Evolutionary conservation across 352 stramenopile genomes (phyloP).

Genomic region (Pythium rhizo-oryzae): DNA sequence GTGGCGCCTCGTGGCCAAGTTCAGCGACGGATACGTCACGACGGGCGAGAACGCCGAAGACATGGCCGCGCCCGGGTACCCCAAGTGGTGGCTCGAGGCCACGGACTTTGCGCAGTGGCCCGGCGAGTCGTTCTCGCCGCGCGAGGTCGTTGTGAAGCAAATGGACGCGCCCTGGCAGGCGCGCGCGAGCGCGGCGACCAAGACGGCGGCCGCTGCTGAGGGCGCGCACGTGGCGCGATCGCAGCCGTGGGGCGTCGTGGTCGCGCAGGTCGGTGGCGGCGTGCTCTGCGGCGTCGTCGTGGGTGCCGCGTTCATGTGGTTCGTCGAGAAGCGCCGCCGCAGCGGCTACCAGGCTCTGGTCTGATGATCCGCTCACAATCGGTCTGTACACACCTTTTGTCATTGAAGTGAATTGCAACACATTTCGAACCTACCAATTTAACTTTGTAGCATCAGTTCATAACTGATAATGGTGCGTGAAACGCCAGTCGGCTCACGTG

Average conservation of each 20-base stretch:
- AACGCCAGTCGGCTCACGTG: too few relatives aligned
- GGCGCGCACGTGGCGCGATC: neutral
- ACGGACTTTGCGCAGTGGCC: conserved; percentile 55
- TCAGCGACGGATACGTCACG: conserved; percentile 58
- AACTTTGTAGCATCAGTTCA: neutral
- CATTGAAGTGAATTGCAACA: conserved; percentile 7
- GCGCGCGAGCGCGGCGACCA: neutral
- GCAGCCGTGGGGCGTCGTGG: conserved; percentile 2
- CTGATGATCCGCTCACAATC: conserved; percentile 2
- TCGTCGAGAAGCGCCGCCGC: conserved; percentile 25
- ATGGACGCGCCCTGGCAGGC: conserved; percentile 22
- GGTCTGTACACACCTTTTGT: neutral
- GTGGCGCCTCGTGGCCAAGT: conserved; percentile 55
- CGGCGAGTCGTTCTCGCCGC: conserved; percentile 38
- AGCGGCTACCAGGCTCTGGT: conserved; percentile 26
- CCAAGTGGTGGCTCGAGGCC: conserved; percentile 43
- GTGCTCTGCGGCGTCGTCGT: conserved; percentile 23
- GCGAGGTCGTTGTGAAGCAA: conserved; percentile 27
- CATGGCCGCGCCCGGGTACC: conserved; percentile 52
- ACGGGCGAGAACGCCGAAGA: conserved; percentile 46
- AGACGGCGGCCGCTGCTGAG: neutral
- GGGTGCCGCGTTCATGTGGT: conserved; percentile 21
- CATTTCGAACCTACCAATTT: neutral
- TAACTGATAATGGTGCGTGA: too few relatives aligned
- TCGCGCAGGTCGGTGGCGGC: conserved; percentile 22